phyloP scores from a whole-genome alignment of 2,329 filamentous ascomycete genomes.

The Apiospora arundinis region DNA sequence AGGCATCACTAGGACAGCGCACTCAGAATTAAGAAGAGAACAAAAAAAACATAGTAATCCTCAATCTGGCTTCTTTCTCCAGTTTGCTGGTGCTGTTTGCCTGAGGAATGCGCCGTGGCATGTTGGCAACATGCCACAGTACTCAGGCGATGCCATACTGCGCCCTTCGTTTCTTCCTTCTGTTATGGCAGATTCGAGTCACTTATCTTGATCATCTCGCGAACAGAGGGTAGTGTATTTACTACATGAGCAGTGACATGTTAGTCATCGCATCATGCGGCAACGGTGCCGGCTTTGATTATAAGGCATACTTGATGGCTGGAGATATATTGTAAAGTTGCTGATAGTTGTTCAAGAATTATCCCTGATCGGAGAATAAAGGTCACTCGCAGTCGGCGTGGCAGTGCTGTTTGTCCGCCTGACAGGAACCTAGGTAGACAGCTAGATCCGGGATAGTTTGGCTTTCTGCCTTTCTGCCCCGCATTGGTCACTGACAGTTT shows the following conservation, averaged over 20 bases:
- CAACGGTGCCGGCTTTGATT: neutral
- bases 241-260: neutral
- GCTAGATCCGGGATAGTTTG: too few species aligned
- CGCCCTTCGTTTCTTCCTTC: neutral
- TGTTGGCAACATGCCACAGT: neutral
- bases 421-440: too few species aligned
- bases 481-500: too few species aligned
- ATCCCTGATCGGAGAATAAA: too few species aligned
- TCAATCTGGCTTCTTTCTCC: neutral
- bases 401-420: too few species aligned
- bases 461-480: too few species aligned
- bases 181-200: neutral
- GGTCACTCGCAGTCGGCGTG: too few species aligned
- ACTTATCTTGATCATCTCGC: neutral
- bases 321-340: too few species aligned
- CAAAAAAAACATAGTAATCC: neutral
- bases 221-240: neutral
- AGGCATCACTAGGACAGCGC: constrained; percentile 11
- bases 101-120: neutral
- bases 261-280: neutral
- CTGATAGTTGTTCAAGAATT: too few species aligned
- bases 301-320: neutral
- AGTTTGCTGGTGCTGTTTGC: neutral
- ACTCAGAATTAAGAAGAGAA: neutral
- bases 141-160: neutral